Percentiles rank a stretch among this genome's conserved stretches.
phyloP scores from a whole-genome alignment of 345 rosid species.

The Capsella bursapastoris region DNA sequence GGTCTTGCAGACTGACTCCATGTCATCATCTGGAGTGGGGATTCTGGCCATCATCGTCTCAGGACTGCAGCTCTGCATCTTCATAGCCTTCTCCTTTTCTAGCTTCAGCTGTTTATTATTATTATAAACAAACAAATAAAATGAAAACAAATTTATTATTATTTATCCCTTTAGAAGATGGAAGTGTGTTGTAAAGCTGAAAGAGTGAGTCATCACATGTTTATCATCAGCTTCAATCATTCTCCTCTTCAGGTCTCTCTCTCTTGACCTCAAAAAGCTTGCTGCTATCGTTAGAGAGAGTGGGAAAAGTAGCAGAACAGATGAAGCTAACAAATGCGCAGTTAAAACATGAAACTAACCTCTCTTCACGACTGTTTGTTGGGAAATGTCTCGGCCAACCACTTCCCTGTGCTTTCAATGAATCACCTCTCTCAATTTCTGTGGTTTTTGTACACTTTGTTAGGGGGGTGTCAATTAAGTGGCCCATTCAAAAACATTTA shows the following conservation, averaged over 20 bases:
- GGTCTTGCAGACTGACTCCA: conserved; percentile 48
- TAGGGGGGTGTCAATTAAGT: not conserved
- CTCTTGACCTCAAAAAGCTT: too few species aligned
- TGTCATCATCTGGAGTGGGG: conserved; percentile 47
- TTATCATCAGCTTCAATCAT: conserved; percentile 18
- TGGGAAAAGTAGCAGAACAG: too few species aligned
- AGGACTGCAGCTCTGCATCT: conserved; percentile 48
- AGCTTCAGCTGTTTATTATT: conserved; percentile 27
- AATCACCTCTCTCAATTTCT: conserved; percentile 39
- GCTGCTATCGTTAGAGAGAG: too few species aligned
- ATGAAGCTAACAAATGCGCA: conserved; percentile 13
- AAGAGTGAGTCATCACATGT: conserved; percentile 54
- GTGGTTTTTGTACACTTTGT: not conserved
- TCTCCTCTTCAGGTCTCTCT: not conserved
- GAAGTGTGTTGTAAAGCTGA: conserved; percentile 49
- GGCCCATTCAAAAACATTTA: conserved; percentile 14
- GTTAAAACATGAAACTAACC: too few species aligned
- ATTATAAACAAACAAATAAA: not conserved
- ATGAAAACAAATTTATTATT: too few species aligned
- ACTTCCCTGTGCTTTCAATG: conserved; percentile 41
- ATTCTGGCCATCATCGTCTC: conserved; percentile 56
- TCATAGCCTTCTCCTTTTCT: conserved; percentile 15
- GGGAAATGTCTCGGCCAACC: conserved; percentile 25
- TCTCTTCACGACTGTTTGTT: conserved; percentile 31
- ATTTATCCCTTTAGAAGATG: conserved; percentile 29